A percentile compares a stretch with the other conserved stretches of the same genome.
These are phyloP conservation scores for Agastache rugosa DNA, from an alignment of 257 asterid species.

Conservation along the genomic window DNA sequence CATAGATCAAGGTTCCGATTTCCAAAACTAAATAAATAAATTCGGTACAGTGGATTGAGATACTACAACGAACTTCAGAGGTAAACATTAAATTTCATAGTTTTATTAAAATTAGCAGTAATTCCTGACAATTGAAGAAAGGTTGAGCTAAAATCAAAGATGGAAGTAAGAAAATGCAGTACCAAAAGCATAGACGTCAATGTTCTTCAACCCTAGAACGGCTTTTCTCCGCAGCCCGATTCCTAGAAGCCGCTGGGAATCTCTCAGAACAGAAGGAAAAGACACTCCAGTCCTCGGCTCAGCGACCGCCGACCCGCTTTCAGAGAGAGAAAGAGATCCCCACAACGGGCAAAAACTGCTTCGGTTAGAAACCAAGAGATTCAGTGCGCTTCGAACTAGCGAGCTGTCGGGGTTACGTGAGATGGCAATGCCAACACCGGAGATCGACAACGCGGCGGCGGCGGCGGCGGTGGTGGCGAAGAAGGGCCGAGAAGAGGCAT, in stretches of 20 bases:
- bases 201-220: conserved; percentile 80
- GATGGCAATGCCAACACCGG: conserved; percentile 62
- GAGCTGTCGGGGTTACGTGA: conserved; percentile 47
- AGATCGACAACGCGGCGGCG: conserved; percentile 52
- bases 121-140: neutral
- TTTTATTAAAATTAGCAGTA: neutral
- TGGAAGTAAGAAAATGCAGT: conserved; percentile 32
- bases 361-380: conserved; percentile 44
- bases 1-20: neutral
- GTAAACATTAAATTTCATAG: neutral
- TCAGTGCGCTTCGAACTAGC: conserved; percentile 51
- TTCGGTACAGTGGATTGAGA: neutral
- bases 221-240: conserved; percentile 76
- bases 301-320: conserved; percentile 52
- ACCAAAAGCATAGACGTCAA: conserved; percentile 95
- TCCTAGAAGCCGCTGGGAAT: conserved; percentile 86
- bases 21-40: neutral
- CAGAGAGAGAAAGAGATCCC: conserved; percentile 73
- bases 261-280: conserved; percentile 73
- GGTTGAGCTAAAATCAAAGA: neutral
- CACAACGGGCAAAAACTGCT: conserved; percentile 51
- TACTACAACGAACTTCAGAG: neutral
- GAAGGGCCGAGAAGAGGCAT: conserved; percentile 41
- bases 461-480: conserved; percentile 40
- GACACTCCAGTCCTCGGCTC: conserved; percentile 78